These are phyloP conservation scores for Adiantum capillusveneris DNA, from an alignment of 75 land plant species.

Conservation along the genomic window DNA sequence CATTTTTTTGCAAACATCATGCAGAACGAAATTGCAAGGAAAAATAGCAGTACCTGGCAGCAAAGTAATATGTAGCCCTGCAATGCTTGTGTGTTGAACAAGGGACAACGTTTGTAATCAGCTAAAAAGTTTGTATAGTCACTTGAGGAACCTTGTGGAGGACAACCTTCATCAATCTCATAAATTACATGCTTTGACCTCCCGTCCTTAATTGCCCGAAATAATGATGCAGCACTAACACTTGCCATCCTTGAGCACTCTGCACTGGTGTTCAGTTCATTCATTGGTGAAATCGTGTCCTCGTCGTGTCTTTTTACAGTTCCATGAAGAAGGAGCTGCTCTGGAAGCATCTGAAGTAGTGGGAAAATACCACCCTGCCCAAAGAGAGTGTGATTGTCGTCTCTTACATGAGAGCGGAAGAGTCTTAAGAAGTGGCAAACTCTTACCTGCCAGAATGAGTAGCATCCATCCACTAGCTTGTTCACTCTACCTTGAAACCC, in stretches of 20 bases:
- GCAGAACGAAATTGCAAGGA: not conserved
- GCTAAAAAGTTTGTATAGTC: not conserved
- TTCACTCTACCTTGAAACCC: slow-evolving; percentile 96
- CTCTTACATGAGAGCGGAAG: not conserved
- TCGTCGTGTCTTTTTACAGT: not conserved
- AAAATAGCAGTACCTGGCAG: slow-evolving; percentile 55
- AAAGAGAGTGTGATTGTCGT: not conserved
- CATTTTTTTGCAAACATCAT: not conserved
- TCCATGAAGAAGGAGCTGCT: not conserved
- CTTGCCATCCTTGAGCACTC: not conserved
- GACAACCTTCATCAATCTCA: not conserved
- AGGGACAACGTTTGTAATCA: slow-evolving; percentile 33
- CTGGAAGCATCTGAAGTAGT: slow-evolving; percentile 32
- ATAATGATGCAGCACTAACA: not conserved
- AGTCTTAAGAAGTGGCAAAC: not conserved
- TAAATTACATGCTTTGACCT: not conserved
- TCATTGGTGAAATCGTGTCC: not conserved
- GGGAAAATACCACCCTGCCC: slow-evolving; percentile 50
- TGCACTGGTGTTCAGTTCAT: not conserved
- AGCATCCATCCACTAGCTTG: slow-evolving; percentile 96
- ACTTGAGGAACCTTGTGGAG: not conserved
- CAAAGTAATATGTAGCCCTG: slow-evolving; percentile 85
- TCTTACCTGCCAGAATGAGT: slow-evolving; percentile 98
- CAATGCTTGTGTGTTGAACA: slow-evolving; percentile 60
- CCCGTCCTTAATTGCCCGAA: not conserved